These are phyloP conservation scores for Ampelomyces quisqualis DNA, from an alignment of 2,329 filamentous ascomycete genomes.

Conservation along the genomic window DNA sequence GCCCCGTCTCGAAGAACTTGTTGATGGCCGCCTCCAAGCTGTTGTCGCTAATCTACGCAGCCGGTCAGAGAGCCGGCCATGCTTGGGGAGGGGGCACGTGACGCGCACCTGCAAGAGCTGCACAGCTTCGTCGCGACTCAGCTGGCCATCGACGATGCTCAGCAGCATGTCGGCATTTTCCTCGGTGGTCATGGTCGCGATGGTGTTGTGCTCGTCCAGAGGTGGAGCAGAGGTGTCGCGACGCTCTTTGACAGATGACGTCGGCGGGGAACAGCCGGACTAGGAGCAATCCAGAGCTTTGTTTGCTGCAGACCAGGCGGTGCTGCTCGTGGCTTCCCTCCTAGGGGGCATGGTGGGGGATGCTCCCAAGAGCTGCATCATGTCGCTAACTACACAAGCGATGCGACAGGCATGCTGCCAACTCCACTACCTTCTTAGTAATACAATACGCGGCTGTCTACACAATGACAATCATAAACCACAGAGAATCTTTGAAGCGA, in stretches of 20 bases:
- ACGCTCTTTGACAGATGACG: not conserved
- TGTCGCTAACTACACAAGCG: slow-evolving; percentile 9
- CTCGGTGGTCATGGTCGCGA: slow-evolving; percentile 12
- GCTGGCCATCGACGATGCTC: slow-evolving; percentile 12
- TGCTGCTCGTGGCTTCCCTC: not conserved
- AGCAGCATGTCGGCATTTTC: slow-evolving; percentile 14
- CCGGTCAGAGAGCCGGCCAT: not conserved
- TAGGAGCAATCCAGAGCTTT: too few species aligned
- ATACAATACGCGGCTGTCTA: not conserved
- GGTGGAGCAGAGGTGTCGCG: not conserved
- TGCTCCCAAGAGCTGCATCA: slow-evolving; percentile 8
- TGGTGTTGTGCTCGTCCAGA: not conserved
- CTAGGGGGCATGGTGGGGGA: slow-evolving; percentile 15
- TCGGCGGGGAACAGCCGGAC: not conserved
- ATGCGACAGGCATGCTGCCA: slow-evolving; percentile 2
- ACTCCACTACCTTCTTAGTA: not conserved
- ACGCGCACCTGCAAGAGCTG: slow-evolving; percentile 19
- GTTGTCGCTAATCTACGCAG: slow-evolving; percentile 25
- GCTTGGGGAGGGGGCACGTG: not conserved
- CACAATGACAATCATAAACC: too few species aligned
- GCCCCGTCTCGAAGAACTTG: slow-evolving; percentile 26
- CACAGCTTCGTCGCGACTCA: slow-evolving; percentile 18
- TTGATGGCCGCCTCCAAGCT: slow-evolving; percentile 25
- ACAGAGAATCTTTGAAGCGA: too few species aligned
- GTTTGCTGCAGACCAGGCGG: too few species aligned